Conservation (phyloP, 1,284 basidiomycete species). For the Exobasidium cylindrosporum region DNA sequence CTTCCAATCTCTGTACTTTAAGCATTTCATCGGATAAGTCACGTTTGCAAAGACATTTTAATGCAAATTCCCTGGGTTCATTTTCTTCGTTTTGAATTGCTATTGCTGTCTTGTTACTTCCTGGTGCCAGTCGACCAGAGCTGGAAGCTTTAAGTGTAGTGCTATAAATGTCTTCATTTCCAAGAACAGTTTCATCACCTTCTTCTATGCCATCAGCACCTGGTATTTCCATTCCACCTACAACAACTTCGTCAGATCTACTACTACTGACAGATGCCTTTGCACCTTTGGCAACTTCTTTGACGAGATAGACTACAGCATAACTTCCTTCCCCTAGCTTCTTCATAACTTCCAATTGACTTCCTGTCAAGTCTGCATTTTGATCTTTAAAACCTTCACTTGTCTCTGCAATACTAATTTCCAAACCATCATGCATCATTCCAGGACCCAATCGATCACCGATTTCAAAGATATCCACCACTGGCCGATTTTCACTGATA, state of each 20-base stretch:
- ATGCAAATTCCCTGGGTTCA: slow-evolving; percentile 70
- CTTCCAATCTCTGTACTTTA: slow-evolving; percentile 57
- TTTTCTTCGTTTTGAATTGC: background rate
- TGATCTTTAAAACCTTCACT: slow-evolving; percentile 45
- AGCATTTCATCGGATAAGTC: slow-evolving; percentile 48
- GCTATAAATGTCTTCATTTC: background rate
- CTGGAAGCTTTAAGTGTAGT: slow-evolving; percentile 5
- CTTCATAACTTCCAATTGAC: slow-evolving; percentile 43
- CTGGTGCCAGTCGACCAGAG: background rate
- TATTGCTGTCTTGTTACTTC: background rate
- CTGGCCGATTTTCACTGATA: slow-evolving; percentile 7
- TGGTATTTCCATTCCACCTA: background rate
- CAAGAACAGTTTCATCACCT: background rate
- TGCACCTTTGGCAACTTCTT: slow-evolving; percentile 28
- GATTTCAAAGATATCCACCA: slow-evolving; percentile 42
- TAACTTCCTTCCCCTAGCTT: slow-evolving; percentile 53
- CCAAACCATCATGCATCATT: slow-evolving; percentile 46
- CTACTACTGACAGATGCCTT: background rate
- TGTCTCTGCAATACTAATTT: slow-evolving; percentile 44
- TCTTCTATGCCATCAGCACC: background rate
- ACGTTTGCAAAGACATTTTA: slow-evolving; percentile 84
- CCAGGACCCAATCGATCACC: slow-evolving; percentile 51
- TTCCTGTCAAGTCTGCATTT: slow-evolving; percentile 31
- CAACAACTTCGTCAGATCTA: background rate
- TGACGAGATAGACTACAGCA: slow-evolving; percentile 51